Evolutionary conservation across 805 yeast species (phyloP), one percentile per base, ranked within the genome.

Genomic region (Yamadazyma laniorum): DNA sequence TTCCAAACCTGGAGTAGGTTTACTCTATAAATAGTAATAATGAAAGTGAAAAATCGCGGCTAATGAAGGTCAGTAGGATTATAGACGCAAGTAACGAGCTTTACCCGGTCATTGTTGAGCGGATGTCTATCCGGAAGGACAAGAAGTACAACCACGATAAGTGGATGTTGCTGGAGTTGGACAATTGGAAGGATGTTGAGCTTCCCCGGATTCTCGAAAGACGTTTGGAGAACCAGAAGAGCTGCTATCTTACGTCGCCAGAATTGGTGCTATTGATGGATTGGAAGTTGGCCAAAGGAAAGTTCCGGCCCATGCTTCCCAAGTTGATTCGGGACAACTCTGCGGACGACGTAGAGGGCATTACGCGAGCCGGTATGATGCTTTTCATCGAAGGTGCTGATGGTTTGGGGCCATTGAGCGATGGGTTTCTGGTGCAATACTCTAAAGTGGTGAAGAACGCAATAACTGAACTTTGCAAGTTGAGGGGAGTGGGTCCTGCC

Each of bases 401-500:
- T 16, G 13, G n/a, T 9, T 31, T 22, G 26, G 21, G 14, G 12
- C 11, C n/a, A 9, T 3, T 13, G 15, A 7, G 21, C 11, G 18
- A 7, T 6, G 23, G 9, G 23, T 21, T 9, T 21, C 14, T 25
- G 25, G 21, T 23, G 17, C 38, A 39, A 5, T 67, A 60, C 44
- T 34, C 45, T 7, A 40, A 32, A 1, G 34, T 37, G 0, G 47
- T 64, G 5, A 58, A 54, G 32, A 39, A 42, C 8, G 38, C 67
- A 3, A 32, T 70, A 34, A 61, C 60, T 22, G 45, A 42, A 18
- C 35, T 65, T 4, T 63, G 71, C 41, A 58, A 56, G 27, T 53
- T 73, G 27, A 55, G 55, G 31, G 79, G 77, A 0, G 74, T 73
- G 4, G 79, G 79, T 0, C 76, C 77, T 1, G 79, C 79, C 5